Base-by-base conservation (phyloP, 1,139 yeast genomes). In the Yamadazyma dushanensis region DNA sequence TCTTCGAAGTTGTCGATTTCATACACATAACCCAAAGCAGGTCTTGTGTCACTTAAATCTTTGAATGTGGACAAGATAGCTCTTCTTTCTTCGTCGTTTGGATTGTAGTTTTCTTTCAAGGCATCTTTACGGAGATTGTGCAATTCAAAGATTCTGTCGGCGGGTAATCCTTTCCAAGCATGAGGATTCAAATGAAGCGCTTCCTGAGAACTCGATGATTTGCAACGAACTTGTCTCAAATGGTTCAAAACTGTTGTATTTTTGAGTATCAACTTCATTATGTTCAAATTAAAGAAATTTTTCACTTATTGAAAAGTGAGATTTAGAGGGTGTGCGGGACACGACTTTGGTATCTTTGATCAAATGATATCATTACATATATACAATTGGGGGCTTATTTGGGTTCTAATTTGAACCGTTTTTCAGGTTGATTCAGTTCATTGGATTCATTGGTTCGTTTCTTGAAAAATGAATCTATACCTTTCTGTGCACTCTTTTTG, bases 161-260 rank as follows among this genome's bases (percentile, higher is more conserved):
- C 76, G 14, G 86, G 82, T 38, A 82, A 64, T 0, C 83, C 84
- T 39, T 70, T 64, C 94, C 94, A 83, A 34, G 74, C 69, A 40
- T 76, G 78, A 4, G 94, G 94, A 42, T 77, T 70, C 44, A 71
- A 66, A 44, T 60, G 69, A 33, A 70, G 60, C 11, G 68, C 56
- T 18, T 15, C 41, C 45, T 31, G 35, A 43, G 35, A 26, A 3
- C 29, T n/a, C 8, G 44, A 36, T 14, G 34, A 17, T 13, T 31
- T 31, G 19, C 25, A 22, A 18, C 51, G 49, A 4, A 41, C 23
- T 14, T 36, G 40, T 19, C 21, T 29, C 6, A 35, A 14, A 9
- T 28, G n/a, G 17, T 18, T 26, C 17, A 26, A 20, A 17, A 11
- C 32, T 29, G 19, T 13, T 19, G 11, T 30, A 9, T 15, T 22